phyloP scores from a whole-genome alignment of 2,329 filamentous ascomycete species.

The Mycosphaerella sp. region DNA sequence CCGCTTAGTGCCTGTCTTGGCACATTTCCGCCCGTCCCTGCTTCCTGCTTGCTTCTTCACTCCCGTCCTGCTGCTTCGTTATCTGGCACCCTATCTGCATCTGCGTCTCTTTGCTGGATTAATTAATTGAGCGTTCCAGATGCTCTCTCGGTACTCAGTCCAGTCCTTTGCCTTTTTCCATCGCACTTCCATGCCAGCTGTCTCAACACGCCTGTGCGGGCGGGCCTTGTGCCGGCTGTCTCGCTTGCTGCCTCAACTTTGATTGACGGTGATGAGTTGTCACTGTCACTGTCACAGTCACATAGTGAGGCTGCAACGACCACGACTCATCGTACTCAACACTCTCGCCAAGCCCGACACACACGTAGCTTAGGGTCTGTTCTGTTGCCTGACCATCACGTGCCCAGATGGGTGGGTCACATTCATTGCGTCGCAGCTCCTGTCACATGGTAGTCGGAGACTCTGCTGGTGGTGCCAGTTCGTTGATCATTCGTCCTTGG shows the following conservation, averaged over 20 bases:
- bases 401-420: too few relatives aligned
- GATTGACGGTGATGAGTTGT: slow-evolving; percentile 3
- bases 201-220: background rate
- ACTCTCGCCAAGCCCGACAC: background rate
- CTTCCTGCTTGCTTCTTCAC: too few relatives aligned
- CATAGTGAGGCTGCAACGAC: background rate
- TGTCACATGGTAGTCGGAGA: too few relatives aligned
- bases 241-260: slow-evolving; percentile 1
- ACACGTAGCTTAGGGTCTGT: too few relatives aligned
- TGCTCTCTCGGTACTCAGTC: background rate
- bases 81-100: background rate
- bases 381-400: too few relatives aligned
- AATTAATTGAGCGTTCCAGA: too few relatives aligned
- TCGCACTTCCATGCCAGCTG: background rate
- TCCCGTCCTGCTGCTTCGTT: background rate
- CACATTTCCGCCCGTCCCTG: background rate
- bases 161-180: too few relatives aligned
- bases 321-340: background rate
- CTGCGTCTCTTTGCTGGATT: too few relatives aligned
- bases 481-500: background rate
- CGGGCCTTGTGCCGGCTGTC: background rate
- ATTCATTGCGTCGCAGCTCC: too few relatives aligned
- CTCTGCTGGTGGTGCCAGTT: background rate
- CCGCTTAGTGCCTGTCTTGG: slow-evolving; percentile 5
- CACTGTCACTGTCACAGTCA: background rate